Evolutionary conservation across 2,329 filamentous ascomycete species (phyloP).

Genomic region (Ophiobolus disseminans): DNA sequence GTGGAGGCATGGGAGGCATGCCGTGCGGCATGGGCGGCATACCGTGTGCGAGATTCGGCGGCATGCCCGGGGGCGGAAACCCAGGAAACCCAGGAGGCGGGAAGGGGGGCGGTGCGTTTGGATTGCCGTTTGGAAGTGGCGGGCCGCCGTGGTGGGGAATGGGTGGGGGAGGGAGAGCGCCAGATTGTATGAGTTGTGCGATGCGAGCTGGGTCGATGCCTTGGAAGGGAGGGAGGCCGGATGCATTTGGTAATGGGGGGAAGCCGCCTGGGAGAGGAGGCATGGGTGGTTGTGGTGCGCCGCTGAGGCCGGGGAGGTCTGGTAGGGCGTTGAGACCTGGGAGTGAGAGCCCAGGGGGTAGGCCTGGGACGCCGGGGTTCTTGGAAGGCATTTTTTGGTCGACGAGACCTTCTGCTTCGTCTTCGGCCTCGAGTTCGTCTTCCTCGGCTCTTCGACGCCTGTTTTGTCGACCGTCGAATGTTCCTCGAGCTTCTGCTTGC

Average conservation of each 20-base stretch:
- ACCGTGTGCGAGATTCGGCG: conserved; percentile 5
- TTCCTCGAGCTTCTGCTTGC: conserved; percentile 92
- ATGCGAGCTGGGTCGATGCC: conserved; percentile 41
- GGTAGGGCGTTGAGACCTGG: conserved; percentile 43
- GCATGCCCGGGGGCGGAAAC: conserved; percentile 26
- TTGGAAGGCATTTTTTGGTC: conserved; percentile 83
- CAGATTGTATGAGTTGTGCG: conserved; percentile 44
- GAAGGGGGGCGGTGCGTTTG: conserved; percentile 27
- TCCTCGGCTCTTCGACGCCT: conserved; percentile 84
- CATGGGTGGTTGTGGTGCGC: conserved; percentile 37
- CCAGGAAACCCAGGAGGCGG: conserved; percentile 36
- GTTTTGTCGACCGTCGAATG: conserved; percentile 82
- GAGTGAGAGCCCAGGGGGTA: conserved; percentile 65
- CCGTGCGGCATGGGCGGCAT: conserved; percentile 11
- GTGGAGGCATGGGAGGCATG: conserved; percentile 20
- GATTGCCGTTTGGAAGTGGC: conserved; percentile 27
- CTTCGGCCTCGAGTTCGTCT: conserved; percentile 90
- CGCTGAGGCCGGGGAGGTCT: conserved; percentile 58
- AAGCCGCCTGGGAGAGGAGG: conserved; percentile 40
- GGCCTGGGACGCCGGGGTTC: conserved; percentile 57
- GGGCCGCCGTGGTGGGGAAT: conserved; percentile 34
- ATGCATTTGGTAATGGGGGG: conserved; percentile 19
- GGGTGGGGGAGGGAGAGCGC: conserved; percentile 47
- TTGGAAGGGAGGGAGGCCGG: conserved; percentile 22
- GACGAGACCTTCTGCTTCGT: conserved; percentile 89